phyloP scores from a whole-genome alignment of 2,329 filamentous ascomycete species.

The Ophiocordyceps camponoti-saundersi region DNA sequence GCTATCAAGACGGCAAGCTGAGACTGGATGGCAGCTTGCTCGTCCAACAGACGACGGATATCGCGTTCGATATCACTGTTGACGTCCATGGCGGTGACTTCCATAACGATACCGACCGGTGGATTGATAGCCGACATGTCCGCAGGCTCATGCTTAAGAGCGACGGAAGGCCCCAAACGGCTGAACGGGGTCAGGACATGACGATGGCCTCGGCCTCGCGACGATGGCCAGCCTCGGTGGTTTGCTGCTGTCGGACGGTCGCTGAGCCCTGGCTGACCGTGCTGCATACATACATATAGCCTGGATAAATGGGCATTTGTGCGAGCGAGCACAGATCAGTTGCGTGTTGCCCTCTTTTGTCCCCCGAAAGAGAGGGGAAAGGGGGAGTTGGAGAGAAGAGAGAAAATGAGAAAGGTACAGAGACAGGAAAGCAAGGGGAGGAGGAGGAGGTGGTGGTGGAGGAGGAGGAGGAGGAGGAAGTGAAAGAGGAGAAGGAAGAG shows the following conservation, averaged over 20 bases:
- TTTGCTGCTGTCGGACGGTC: constrained; percentile 1
- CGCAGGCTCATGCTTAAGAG: constrained; percentile 1
- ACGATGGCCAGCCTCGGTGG: not conserved
- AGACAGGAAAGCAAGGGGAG: not conserved
- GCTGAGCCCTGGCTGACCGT: not conserved
- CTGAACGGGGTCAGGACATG: constrained; percentile 1
- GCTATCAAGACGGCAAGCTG: constrained; percentile 30
- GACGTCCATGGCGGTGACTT: not conserved
- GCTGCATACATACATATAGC: constrained; percentile 1
- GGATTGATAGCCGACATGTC: constrained; percentile 2
- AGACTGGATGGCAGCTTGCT: constrained; percentile 35
- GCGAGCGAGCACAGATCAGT: not conserved
- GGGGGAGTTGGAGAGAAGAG: not conserved
- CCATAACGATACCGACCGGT: not conserved
- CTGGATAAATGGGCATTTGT: not conserved
- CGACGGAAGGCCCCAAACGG: not conserved
- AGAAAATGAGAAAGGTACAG: not conserved
- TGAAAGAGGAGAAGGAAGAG: not conserved
- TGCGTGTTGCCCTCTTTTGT: constrained; percentile 1
- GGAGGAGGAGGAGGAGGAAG: not conserved
- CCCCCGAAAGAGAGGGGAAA: not conserved
- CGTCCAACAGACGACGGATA: constrained; percentile 25
- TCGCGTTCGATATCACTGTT: constrained; percentile 11
- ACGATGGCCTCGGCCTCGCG: constrained; percentile 1
- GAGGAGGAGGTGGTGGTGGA: not conserved